These are phyloP conservation scores for Colletotrichum tofieldiae DNA, from an alignment of 2,329 filamentous ascomycete genomes.

Conservation along the genomic window DNA sequence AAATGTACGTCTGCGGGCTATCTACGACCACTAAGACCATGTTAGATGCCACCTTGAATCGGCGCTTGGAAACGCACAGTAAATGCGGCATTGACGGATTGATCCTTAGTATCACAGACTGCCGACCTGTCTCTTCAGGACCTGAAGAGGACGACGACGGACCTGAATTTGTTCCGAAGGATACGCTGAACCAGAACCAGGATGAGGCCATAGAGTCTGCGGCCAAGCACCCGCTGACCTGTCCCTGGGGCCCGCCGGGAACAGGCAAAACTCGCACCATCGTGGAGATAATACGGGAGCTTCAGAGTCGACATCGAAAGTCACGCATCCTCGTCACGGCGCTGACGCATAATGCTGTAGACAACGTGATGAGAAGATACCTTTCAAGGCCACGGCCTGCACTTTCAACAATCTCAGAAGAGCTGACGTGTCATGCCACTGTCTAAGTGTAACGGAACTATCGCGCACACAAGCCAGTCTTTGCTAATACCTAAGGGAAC, in stretches of 20 bases:
- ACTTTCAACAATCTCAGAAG: no score
- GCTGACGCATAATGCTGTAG: conserved; percentile 62
- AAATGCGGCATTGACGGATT: not conserved
- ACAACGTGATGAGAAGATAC: conserved; percentile 59
- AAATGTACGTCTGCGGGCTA: not conserved
- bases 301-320: conserved; percentile 48
- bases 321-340: conserved; percentile 56
- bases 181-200: no score
- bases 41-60: not conserved
- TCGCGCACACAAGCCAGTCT: no score
- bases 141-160: no score
- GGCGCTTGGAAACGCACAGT: not conserved
- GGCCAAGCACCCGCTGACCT: no score
- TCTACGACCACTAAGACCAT: not conserved
- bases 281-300: conserved; percentile 54
- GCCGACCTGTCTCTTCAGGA: conserved; percentile 57
- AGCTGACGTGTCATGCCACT: no score
- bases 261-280: conserved; percentile 62
- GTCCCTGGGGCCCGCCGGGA: conserved; percentile 63
- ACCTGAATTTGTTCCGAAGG: no score
- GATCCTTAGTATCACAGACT: conserved; percentile 39
- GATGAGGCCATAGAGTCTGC: no score
- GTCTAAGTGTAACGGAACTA: no score
- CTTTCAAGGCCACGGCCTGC: conserved; percentile 35
- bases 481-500: no score